Evolutionary conservation across 495 filamentous ascomycete genomes (phyloP).

Genomic region (Melanomma pulvis-pyrius): DNA sequence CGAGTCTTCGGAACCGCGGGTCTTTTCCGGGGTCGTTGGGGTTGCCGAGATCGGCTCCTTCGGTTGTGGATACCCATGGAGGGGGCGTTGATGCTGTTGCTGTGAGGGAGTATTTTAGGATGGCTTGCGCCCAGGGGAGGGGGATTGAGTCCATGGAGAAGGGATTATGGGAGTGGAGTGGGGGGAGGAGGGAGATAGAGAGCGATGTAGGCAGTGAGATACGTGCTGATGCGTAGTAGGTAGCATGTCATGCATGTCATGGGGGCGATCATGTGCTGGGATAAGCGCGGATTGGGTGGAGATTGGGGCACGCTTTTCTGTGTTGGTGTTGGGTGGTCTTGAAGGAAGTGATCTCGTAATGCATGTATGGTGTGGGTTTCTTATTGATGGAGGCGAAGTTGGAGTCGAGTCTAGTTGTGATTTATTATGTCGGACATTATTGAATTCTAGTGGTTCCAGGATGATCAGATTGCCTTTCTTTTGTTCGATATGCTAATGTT

Average conservation of each 20-base stretch:
- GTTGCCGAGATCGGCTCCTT: neutral
- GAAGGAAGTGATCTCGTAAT: neutral
- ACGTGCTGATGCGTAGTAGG: neutral
- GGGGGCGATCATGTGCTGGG: neutral
- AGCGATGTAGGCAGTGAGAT: neutral
- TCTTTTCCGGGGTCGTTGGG: conserved; percentile 30
- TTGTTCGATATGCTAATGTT: too few species aligned
- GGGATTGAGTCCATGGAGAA: conserved; percentile 9
- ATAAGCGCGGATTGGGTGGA: neutral
- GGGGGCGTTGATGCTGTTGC: conserved; percentile 1
- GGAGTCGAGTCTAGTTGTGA: too few species aligned
- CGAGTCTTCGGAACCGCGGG: conserved; percentile 27
- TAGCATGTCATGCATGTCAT: neutral
- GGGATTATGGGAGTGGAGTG: neutral
- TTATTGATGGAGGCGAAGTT: too few species aligned
- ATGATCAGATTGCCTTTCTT: too few species aligned
- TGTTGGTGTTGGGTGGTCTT: neutral
- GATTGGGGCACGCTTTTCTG: neutral
- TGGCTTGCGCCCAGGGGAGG: conserved; percentile 13
- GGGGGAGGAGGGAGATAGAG: neutral
- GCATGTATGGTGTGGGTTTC: too few species aligned
- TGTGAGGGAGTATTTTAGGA: conserved; percentile 4
- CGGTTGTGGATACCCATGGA: neutral
- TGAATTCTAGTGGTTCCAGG: too few species aligned
- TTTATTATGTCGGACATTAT: too few species aligned